These are phyloP conservation scores for Neonectria hederae DNA, from an alignment of 2,329 filamentous ascomycete genomes.

Conservation along the genomic window DNA sequence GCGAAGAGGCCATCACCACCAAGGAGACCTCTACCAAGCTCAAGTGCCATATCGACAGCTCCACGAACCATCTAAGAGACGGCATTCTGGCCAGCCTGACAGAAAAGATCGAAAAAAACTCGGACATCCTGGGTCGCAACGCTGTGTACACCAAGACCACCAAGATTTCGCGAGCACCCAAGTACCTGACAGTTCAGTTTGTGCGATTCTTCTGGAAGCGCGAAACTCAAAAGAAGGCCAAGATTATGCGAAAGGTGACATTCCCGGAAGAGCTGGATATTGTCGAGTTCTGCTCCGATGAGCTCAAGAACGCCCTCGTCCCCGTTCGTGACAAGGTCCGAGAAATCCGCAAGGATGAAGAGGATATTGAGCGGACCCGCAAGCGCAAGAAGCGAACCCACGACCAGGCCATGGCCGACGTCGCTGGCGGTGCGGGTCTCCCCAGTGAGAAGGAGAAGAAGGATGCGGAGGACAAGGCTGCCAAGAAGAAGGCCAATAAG, in stretches of 20 bases:
- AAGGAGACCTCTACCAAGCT: slow-evolving; percentile 89
- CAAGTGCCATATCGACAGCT: slow-evolving; percentile 90
- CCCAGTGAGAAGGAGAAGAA: slow-evolving; percentile 62
- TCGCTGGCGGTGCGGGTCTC: slow-evolving; percentile 56
- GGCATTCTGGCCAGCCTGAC: slow-evolving; percentile 83
- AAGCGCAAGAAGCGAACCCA: slow-evolving; percentile 84
- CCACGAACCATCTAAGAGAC: slow-evolving; percentile 90
- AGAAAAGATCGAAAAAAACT: slow-evolving; percentile 92
- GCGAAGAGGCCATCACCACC: slow-evolving; percentile 73
- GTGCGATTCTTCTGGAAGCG: slow-evolving; percentile 98
- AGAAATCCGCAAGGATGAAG: slow-evolving; percentile 92
- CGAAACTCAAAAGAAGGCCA: slow-evolving; percentile 96
- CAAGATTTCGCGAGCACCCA: slow-evolving; percentile 88
- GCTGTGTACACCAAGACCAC: slow-evolving; percentile 89
- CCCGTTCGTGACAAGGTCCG: slow-evolving; percentile 97
- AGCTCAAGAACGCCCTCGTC: slow-evolving; percentile 81
- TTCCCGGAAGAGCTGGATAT: slow-evolving; percentile 94
- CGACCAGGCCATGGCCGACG: slow-evolving; percentile 57
- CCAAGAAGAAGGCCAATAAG: slow-evolving; percentile 47
- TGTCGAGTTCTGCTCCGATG: slow-evolving; percentile 94
- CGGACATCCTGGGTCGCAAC: slow-evolving; percentile 78
- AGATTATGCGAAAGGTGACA: slow-evolving; percentile 98
- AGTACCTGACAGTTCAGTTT: slow-evolving; percentile 96
- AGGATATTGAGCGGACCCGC: slow-evolving; percentile 88
- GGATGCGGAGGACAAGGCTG: slow-evolving; percentile 59